A percentile compares a stretch with the other conserved stretches of the same genome.
Conservation (phyloP, 495 filamentous ascomycete species). For the Astrothelium macrocarpum region DNA sequence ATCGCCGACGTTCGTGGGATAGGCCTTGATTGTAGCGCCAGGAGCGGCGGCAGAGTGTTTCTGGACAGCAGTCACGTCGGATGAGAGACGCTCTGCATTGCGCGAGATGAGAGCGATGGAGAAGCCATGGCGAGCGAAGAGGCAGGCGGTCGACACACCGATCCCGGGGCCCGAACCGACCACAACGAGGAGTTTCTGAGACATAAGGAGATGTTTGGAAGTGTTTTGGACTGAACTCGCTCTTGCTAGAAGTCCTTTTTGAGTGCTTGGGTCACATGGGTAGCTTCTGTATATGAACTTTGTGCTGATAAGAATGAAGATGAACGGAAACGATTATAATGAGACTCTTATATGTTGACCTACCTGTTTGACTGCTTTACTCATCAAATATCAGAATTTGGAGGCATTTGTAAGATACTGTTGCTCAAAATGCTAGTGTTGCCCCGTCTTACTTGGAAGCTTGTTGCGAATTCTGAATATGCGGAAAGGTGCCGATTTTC, state of each 20-base stretch:
- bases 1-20: slow-evolving; percentile 15
- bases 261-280: background rate
- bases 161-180: slow-evolving; percentile 21
- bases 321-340: background rate
- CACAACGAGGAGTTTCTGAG: slow-evolving; percentile 18
- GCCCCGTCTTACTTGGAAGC: too few relatives aligned
- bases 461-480: too few relatives aligned
- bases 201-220: background rate
- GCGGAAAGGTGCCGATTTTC: too few relatives aligned
- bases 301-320: background rate
- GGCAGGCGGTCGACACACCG: slow-evolving; percentile 13
- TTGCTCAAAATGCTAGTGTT: background rate
- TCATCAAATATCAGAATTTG: background rate
- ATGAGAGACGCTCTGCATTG: slow-evolving; percentile 8
- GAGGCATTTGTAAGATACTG: background rate
- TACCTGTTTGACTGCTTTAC: background rate
- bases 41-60: slow-evolving; percentile 13
- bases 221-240: background rate
- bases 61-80: slow-evolving; percentile 16
- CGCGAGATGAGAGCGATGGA: slow-evolving; percentile 22
- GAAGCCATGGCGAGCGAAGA: slow-evolving; percentile 20
- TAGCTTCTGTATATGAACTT: background rate
- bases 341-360: background rate
- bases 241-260: background rate
- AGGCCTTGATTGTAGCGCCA: slow-evolving; percentile 18